Percentiles rank a stretch among this genome's conserved stretches.
Conservation (phyloP, 2,329 filamentous ascomycete genomes). For the Aspergillus ochraceoroseus region DNA sequence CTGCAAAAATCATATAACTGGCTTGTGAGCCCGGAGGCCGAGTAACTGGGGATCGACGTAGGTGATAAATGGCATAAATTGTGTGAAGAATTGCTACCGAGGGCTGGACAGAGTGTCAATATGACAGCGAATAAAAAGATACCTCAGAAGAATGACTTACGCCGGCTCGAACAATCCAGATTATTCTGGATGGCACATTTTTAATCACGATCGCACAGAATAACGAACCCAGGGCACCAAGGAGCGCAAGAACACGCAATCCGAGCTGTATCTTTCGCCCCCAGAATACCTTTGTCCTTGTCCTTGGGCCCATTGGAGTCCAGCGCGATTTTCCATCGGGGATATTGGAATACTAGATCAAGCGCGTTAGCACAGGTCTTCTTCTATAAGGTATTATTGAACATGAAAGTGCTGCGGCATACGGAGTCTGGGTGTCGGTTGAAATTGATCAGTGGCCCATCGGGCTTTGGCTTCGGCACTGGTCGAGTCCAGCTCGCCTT, state of each 20-base stretch:
- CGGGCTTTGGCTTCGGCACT: slow-evolving; percentile 56
- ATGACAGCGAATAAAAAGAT: background rate
- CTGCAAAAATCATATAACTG: slow-evolving; percentile 83
- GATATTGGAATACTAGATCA: slow-evolving; percentile 48
- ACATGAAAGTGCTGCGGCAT: slow-evolving; percentile 41
- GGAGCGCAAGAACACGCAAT: slow-evolving; percentile 61
- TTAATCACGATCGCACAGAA: slow-evolving; percentile 73
- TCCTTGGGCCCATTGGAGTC: slow-evolving; percentile 62
- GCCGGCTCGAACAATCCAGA: slow-evolving; percentile 71
- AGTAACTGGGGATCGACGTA: slow-evolving; percentile 62
- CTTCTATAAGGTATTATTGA: background rate
- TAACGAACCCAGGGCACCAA: slow-evolving; percentile 66
- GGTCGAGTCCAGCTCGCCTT: slow-evolving; percentile 68
- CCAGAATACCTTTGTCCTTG: slow-evolving; percentile 66
- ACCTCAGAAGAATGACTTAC: slow-evolving; percentile 48
- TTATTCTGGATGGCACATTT: slow-evolving; percentile 58
- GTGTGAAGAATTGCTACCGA: slow-evolving; percentile 68
- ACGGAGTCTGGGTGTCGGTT: slow-evolving; percentile 78
- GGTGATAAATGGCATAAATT: slow-evolving; percentile 75
- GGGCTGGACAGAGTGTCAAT: slow-evolving; percentile 50
- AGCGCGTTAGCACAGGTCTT: background rate
- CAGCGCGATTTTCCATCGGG: slow-evolving; percentile 58
- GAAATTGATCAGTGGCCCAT: slow-evolving; percentile 74
- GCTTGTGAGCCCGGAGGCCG: slow-evolving; percentile 75
- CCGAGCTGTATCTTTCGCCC: slow-evolving; percentile 64